Conservation (phyloP, 495 filamentous ascomycete species). For the Aspergillus affinis region DNA sequence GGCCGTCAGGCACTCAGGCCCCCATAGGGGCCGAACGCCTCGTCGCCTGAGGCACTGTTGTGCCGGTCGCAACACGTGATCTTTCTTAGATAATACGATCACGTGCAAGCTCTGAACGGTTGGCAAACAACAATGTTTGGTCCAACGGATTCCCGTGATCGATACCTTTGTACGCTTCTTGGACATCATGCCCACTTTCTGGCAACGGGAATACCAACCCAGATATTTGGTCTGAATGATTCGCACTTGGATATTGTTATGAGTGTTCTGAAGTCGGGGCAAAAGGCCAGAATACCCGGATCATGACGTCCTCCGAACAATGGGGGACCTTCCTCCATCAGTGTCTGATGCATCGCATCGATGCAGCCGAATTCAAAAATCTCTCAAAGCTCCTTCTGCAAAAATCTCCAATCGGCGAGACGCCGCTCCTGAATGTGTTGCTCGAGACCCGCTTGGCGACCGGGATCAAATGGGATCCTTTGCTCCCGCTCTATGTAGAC, state of each 20-base stretch:
- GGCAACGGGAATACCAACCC: conserved; percentile 9
- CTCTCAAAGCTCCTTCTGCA: conserved; percentile 35
- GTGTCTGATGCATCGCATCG: conserved; percentile 45
- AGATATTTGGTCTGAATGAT: conserved; percentile 5
- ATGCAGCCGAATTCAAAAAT: conserved; percentile 42
- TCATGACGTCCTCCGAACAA: conserved; percentile 33
- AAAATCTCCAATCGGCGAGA: conserved; percentile 33
- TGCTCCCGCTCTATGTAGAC: conserved; percentile 63
- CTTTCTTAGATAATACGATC: background rate
- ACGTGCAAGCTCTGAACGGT: background rate
- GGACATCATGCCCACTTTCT: conserved; percentile 12
- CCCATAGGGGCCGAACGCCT: background rate
- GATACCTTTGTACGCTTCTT: background rate
- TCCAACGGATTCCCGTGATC: background rate
- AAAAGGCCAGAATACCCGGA: conserved; percentile 8
- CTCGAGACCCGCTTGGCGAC: conserved; percentile 52
- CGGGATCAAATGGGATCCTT: conserved; percentile 58
- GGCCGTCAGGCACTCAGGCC: background rate
- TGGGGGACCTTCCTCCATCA: conserved; percentile 46
- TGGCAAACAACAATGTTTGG: conserved; percentile 12
- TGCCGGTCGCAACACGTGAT: background rate
- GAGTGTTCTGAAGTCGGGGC: conserved; percentile 1
- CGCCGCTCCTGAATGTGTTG: conserved; percentile 57
- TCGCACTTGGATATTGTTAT: conserved; percentile 11
- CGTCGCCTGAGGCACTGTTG: background rate